Evolutionary conservation across 768 basidiomycete species (phyloP).

Genomic region (Cubamyces sp.): DNA sequence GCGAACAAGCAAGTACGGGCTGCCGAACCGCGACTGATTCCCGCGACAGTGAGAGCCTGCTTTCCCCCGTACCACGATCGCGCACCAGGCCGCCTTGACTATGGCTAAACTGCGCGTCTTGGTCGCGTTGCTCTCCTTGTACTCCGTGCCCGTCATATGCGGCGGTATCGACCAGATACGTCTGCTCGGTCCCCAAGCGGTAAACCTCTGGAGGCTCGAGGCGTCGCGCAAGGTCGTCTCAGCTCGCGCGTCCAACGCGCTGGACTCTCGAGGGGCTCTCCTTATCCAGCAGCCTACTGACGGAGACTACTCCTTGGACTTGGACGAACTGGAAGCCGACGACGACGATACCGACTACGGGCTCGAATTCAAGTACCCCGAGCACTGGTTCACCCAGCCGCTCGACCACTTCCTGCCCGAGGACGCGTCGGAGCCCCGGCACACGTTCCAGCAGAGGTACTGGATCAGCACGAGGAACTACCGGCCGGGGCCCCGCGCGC

Average conservation of each 20-base stretch:
- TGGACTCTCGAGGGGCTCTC: not conserved
- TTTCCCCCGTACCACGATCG: not conserved
- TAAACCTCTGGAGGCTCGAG: conserved; percentile 65
- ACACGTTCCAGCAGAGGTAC: conserved; percentile 85
- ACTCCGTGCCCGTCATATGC: not conserved
- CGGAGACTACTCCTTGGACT: not conserved
- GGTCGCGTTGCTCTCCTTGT: conserved; percentile 5
- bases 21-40: not conserved
- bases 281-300: conserved; percentile 5
- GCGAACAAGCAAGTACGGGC: not conserved
- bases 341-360: not conserved
- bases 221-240: not conserved
- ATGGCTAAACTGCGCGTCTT: conserved; percentile 10
- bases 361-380: conserved; percentile 47
- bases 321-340: no score
- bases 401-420: conserved; percentile 72
- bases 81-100: not conserved
- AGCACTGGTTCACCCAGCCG: conserved; percentile 80
- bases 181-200: conserved; percentile 55
- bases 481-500: conserved; percentile 66
- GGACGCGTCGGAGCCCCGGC: conserved; percentile 42
- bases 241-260: not conserved
- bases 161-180: conserved; percentile 26
- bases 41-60: not conserved
- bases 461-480: conserved; percentile 91